Base-by-base conservation (phyloP, 2,329 filamentous ascomycete genomes). In the Pseudomassariella vexata region DNA sequence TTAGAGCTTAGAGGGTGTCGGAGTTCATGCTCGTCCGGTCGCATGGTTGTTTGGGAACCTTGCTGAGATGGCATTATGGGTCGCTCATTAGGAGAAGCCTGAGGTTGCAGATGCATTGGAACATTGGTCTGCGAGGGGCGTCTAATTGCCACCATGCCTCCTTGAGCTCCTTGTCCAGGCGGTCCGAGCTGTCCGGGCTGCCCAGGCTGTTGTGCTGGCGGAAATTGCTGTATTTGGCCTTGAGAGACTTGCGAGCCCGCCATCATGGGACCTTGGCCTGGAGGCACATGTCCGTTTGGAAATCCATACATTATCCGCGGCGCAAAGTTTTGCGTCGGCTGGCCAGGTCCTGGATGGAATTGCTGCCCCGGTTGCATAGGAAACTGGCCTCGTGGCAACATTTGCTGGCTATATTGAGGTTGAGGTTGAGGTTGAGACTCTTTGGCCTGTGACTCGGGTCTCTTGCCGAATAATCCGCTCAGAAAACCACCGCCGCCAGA, bases 301-400 rank as follows among this genome's bases (percentile, higher is more conserved):
- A n/a, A n/a, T n/a, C n/a, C n/a, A 19, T 42, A 38, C 41, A 49
- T 45, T n/a, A 43, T 46, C 29, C 47, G 50, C 29, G 40, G 45
- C n/a, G 42, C 40, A 12, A 48, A 36, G 11, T 36, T 40, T 22
- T 48, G 50, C 16, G 41, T 45, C 2, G 45, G 35, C 12, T 39
- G 39, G 36, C 44, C 44, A 24, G 47, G 52, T n/a, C 45, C 48
- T 1, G 44, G 44, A 9, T 40, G 41, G 22, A 44, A 39, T 24
- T 38, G 37, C 26, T 45, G 41, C 7, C 43, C 40, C 5, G 42
- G n/a, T 19, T 44, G 48, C 29, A 38, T 32, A 6, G 39, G 29
- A 28, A 43, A 40, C 12, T 49, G 49, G 15, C 26, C 29, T 10
- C 44, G 39, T 12, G 14, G 35, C n/a, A 17, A 26, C 14, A 23